Conservation (phyloP, 1,284 basidiomycete genomes). For the Termitomyces sp. region DNA sequence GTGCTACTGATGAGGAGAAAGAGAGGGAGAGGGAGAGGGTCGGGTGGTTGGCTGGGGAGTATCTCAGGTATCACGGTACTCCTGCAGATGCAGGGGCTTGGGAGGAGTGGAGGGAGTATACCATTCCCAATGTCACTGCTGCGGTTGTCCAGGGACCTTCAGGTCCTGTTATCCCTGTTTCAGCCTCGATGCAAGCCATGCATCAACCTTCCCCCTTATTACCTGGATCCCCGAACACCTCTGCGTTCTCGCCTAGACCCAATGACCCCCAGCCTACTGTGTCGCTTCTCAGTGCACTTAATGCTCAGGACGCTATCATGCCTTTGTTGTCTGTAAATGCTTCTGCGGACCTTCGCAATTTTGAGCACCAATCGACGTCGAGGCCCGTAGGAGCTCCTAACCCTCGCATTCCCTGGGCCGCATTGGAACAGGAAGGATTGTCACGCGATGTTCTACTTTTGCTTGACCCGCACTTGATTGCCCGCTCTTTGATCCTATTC, state of each 20-base stretch:
- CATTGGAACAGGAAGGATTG: conserved; percentile 60
- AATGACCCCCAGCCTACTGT: conserved; percentile 36
- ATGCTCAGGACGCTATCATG: conserved; percentile 19
- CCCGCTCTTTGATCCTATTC: conserved; percentile 54
- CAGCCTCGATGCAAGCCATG: conserved; percentile 49
- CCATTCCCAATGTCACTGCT: conserved; percentile 38
- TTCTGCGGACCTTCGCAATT: conserved; percentile 21
- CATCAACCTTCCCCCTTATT: conserved; percentile 44
- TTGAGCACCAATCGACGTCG: conserved; percentile 21
- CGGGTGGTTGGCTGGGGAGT: conserved; percentile 61
- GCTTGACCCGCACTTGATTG: conserved; percentile 53
- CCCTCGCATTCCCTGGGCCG: conserved; percentile 36
- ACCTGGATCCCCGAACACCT: conserved; percentile 40
- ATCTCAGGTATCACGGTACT: conserved; percentile 50
- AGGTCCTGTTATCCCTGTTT: conserved; percentile 35
- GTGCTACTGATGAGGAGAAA: conserved; percentile 41
- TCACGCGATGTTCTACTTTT: conserved; percentile 59
- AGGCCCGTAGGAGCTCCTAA: conserved; percentile 16
- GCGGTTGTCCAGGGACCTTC: conserved; percentile 15
- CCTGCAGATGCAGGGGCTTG: conserved; percentile 51
- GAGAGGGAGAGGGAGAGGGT: conserved; percentile 43
- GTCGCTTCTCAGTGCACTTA: conserved; percentile 39
- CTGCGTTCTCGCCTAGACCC: conserved; percentile 60
- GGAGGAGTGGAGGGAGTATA: conserved; percentile 52
- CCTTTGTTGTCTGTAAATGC: conserved; percentile 20